phyloP scores from a whole-genome alignment of 148 eudicot genomes.

The Vaccinium darrowii region DNA sequence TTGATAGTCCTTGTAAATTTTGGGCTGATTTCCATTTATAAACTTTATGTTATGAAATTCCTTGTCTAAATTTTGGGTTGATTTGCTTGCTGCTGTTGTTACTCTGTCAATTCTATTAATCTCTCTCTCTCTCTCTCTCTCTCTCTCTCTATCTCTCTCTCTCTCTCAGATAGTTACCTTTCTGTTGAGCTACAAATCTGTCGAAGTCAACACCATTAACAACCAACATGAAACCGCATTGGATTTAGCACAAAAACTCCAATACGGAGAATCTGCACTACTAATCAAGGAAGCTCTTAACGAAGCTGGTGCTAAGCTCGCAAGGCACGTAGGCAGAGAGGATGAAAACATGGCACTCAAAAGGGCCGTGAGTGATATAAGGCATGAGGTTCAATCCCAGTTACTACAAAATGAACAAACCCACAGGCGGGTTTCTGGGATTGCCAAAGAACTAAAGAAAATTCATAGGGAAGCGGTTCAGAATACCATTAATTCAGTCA shows the following conservation, averaged over 20 bases:
- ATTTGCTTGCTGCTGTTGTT: not conserved
- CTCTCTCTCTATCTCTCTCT: not conserved
- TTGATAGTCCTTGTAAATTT: too few relatives aligned
- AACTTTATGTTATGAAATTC: not conserved
- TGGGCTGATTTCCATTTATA: too few relatives aligned
- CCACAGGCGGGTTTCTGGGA: constrained; percentile 72
- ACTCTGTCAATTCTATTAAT: not conserved
- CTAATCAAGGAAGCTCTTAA: constrained; percentile 51
- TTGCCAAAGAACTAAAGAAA: constrained; percentile 74
- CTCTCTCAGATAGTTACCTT: constrained; percentile 57
- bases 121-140: not conserved
- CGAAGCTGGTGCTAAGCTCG: constrained; percentile 76
- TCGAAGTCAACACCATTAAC: constrained; percentile 69
- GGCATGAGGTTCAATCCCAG: constrained; percentile 84
- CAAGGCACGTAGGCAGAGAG: constrained; percentile 52
- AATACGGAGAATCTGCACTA: constrained; percentile 66
- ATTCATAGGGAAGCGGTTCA: constrained; percentile 90
- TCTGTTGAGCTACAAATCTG: constrained; percentile 55
- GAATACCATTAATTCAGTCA: constrained; percentile 81
- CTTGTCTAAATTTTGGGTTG: not conserved
- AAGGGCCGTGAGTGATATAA: constrained; percentile 85
- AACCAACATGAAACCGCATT: constrained; percentile 78
- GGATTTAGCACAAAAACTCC: constrained; percentile 83
- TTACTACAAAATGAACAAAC: constrained; percentile 78
- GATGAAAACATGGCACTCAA: constrained; percentile 76